These are phyloP conservation scores for Chytriomyces confervae DNA, from an alignment of 192 early-diverging fungal species.

Conservation along the genomic window DNA sequence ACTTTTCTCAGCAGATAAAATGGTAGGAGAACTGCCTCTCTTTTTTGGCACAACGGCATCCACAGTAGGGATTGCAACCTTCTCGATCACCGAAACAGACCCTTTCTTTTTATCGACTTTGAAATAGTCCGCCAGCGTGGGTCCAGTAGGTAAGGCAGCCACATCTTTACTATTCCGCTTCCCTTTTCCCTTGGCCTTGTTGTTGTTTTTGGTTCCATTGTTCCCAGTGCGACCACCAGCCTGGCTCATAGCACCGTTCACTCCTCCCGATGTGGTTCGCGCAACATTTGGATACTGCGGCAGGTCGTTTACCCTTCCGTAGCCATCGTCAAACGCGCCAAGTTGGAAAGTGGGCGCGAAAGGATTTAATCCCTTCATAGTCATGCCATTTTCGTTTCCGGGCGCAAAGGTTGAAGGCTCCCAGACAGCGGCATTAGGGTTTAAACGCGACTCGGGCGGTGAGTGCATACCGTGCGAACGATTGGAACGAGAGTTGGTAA, in stretches of 20 bases:
- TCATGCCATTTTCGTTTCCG: too few relatives aligned
- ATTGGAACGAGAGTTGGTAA: background rate
- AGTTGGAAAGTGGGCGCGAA: too few relatives aligned
- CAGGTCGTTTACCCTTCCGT: background rate
- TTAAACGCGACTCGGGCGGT: background rate
- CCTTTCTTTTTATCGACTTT: slow-evolving; percentile 36
- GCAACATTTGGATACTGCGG: background rate
- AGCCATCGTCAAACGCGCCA: background rate
- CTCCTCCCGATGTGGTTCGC: background rate
- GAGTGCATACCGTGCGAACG: background rate
- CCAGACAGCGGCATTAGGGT: background rate
- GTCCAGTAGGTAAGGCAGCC: background rate
- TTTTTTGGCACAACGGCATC: background rate
- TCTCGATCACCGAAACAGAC: slow-evolving; percentile 13
- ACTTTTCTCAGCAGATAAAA: too few relatives aligned
- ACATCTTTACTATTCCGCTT: background rate
- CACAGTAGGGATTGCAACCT: background rate
- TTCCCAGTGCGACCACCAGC: background rate
- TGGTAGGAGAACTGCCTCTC: too few relatives aligned
- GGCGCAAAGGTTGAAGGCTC: background rate
- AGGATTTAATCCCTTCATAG: too few relatives aligned
- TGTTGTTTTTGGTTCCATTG: background rate
- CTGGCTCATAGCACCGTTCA: background rate
- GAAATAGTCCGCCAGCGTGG: slow-evolving; percentile 28
- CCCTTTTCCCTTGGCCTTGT: background rate